phyloP scores from a whole-genome alignment of 176 grass and related monocot species.

The Saccharum spontaneum region DNA sequence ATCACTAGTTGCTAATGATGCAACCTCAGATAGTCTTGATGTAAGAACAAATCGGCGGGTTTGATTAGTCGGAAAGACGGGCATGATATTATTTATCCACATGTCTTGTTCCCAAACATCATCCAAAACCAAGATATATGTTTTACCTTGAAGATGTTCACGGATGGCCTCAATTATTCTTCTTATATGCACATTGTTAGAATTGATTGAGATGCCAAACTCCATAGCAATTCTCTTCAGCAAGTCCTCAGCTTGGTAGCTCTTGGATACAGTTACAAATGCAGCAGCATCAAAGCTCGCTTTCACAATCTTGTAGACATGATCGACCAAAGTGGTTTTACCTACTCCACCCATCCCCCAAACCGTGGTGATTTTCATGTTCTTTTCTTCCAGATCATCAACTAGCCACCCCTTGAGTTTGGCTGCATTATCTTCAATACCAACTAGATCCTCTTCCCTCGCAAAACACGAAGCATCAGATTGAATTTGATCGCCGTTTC shows the following conservation, averaged over 20 bases:
- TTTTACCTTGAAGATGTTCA: not conserved
- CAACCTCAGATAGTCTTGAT: not conserved
- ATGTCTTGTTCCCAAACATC: not conserved
- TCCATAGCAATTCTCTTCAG: not conserved
- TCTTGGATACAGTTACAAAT: not conserved
- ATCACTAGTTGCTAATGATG: not conserved
- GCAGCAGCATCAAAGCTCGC: not conserved
- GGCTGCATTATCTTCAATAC: not conserved
- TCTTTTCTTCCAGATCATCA: not conserved
- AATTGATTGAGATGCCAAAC: not conserved
- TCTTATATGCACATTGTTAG: not conserved
- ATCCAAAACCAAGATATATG: not conserved
- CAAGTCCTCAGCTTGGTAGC: not conserved
- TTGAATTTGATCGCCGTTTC: too few species aligned
- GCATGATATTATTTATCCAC: not conserved
- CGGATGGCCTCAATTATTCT: not conserved
- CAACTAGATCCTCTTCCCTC: not conserved
- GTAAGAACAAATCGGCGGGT: not conserved
- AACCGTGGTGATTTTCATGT: not conserved
- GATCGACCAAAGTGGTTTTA: not conserved
- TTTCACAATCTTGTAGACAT: not conserved
- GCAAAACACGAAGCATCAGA: not conserved
- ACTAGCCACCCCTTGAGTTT: not conserved
- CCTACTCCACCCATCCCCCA: slow-evolving; percentile 22
- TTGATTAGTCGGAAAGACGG: not conserved